Evolutionary conservation across 2,329 filamentous ascomycete species (phyloP), one percentile per base, ranked within the genome.

Genomic region (Penicillium sp.): DNA sequence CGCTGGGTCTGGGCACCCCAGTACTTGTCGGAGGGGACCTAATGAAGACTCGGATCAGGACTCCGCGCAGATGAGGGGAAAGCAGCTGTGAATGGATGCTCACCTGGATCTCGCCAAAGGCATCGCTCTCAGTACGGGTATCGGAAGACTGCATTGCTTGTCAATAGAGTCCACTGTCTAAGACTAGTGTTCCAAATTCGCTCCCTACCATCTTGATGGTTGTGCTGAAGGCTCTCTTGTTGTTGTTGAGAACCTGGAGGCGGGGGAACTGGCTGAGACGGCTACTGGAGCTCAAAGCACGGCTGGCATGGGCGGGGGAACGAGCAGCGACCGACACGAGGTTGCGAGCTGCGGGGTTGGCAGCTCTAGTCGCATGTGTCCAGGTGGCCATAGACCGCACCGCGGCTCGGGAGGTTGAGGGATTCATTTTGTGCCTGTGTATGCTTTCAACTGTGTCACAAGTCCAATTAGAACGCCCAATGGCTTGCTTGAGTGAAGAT

Each of bases 1-100:
- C 93, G 88, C 84, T 97, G 89, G 52, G 93, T 97, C 83, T 97
- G 93, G 58, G 93, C 93, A 72, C 94, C 94, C 93, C 94, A 99
- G 84, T 99, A 99, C 82, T 89, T 93, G 85, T 96, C 91, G 63
- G 84, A 83, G 41, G 89, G 84, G 67, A 97, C 92, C 81, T 77
- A 47, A 29, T 8, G 45, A 37, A 40, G 31, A 33, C 42, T 45
- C 20, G 27, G 20, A 44, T 67, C 53, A 69, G 61, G 1, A n/a
- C 45, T 53, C 29, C 22, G 56, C 29, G 27, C 49, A 35, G 26
- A 46, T 15, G 22, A 18, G 22, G 33, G 14, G 22, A 40, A 48
- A 33, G 18, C 20, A 44, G 31, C 26, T 35, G 25, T 29, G 12
- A 40, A 25, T 14, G 9, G 15, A 43, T 5, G 65, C 72, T 62